Evolutionary conservation across 2,329 filamentous ascomycete species (phyloP).

Genomic region (Fusarium torreyae): DNA sequence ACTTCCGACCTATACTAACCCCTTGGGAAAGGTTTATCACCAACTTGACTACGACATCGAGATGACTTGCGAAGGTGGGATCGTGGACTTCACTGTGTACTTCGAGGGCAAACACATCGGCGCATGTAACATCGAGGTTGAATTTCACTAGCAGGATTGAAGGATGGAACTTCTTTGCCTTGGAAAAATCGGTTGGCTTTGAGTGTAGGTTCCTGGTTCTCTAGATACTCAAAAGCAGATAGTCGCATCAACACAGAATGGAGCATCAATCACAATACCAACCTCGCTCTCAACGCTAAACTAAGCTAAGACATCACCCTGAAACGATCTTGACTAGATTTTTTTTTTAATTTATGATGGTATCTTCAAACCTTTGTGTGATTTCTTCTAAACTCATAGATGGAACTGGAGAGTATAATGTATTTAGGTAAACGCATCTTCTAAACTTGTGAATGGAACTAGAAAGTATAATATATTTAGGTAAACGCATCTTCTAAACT

Average conservation of each 20-base stretch:
- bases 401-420: not conserved
- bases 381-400: not conserved
- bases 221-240: too few relatives aligned
- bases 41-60: slow-evolving; percentile 15
- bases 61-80: slow-evolving; percentile 43
- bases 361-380: too few relatives aligned
- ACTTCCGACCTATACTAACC: slow-evolving; percentile 33
- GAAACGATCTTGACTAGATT: too few relatives aligned
- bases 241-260: too few relatives aligned
- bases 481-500: too few relatives aligned
- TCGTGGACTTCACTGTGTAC: slow-evolving; percentile 43
- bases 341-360: too few relatives aligned
- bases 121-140: slow-evolving; percentile 34
- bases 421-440: not conserved
- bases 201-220: too few relatives aligned
- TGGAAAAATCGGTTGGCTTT: too few relatives aligned
- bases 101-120: slow-evolving; percentile 34
- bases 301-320: too few relatives aligned
- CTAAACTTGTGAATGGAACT: not conserved
- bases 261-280: too few relatives aligned
- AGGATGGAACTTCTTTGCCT: too few relatives aligned
- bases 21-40: slow-evolving; percentile 8
- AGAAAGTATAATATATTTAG: not conserved
- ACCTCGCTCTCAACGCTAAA: too few relatives aligned
- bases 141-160: slow-evolving; percentile 26